Conservation (phyloP, 768 basidiomycete species). For the Russula vinacea region DNA sequence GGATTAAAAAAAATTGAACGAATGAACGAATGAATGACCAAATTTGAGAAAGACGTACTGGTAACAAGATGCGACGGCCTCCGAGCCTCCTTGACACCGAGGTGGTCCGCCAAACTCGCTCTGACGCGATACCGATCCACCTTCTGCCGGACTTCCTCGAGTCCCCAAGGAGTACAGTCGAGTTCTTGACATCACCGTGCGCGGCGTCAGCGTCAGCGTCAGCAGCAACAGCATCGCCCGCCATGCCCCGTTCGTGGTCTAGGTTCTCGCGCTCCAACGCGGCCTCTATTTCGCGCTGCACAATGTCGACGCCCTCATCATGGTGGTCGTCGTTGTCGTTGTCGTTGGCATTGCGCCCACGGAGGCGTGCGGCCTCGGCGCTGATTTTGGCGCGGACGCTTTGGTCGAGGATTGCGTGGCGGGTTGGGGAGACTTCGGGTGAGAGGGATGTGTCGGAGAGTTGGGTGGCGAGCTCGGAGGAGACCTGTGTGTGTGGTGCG, state of each 20-base stretch:
- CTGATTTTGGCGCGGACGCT: slow-evolving; percentile 72
- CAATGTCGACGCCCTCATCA: slow-evolving; percentile 59
- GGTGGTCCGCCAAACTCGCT: slow-evolving; percentile 51
- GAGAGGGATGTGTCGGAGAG: slow-evolving; percentile 64
- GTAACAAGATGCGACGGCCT: slow-evolving; percentile 73
- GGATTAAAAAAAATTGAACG: not conserved
- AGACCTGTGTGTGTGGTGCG: slow-evolving; percentile 77
- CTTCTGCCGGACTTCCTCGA: slow-evolving; percentile 69
- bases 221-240: slow-evolving; percentile 35
- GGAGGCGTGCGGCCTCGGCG: slow-evolving; percentile 61
- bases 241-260: slow-evolving; percentile 63
- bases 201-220: slow-evolving; percentile 4
- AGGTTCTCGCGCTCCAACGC: slow-evolving; percentile 87
- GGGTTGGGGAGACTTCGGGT: slow-evolving; percentile 57
- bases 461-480: slow-evolving; percentile 76
- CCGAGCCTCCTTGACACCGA: slow-evolving; percentile 55
- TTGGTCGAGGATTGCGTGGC: slow-evolving; percentile 70
- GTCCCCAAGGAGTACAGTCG: slow-evolving; percentile 64
- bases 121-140: slow-evolving; percentile 67
- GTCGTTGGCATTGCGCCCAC: too few relatives aligned
- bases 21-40: not conserved
- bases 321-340: too few relatives aligned
- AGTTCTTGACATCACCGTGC: slow-evolving; percentile 51
- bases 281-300: slow-evolving; percentile 68
- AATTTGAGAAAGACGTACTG: slow-evolving; percentile 49